These are phyloP conservation scores for Rutidosis leptorrhynchoides DNA, from an alignment of 129 eudicot genomes.

Conservation along the genomic window DNA sequence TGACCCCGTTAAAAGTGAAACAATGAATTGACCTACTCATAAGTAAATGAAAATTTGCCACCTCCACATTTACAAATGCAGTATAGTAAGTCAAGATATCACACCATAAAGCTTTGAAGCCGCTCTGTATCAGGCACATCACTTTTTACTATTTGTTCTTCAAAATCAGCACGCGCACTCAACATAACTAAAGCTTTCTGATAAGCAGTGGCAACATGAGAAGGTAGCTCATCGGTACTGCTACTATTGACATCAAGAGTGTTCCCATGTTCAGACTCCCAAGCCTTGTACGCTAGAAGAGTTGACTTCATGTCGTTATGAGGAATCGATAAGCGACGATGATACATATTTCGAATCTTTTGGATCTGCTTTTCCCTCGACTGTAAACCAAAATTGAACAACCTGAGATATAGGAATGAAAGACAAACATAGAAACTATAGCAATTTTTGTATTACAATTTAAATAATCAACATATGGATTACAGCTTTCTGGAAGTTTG, in stretches of 20 bases:
- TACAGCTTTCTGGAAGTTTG: not conserved
- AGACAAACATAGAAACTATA: slow-evolving; percentile 19
- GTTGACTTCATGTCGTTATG: slow-evolving; percentile 46
- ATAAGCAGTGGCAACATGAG: slow-evolving; percentile 66
- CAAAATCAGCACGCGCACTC: slow-evolving; percentile 61
- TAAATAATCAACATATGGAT: not conserved
- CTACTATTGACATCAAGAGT: slow-evolving; percentile 38
- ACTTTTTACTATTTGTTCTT: slow-evolving; percentile 51
- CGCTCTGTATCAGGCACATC: slow-evolving; percentile 62
- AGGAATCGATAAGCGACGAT: slow-evolving; percentile 79
- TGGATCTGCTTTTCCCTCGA: slow-evolving; percentile 74
- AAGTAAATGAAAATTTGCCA: not conserved
- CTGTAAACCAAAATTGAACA: slow-evolving; percentile 42
- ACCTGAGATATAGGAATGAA: slow-evolving; percentile 27
- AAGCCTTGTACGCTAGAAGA: slow-evolving; percentile 64
- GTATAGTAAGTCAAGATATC: slow-evolving; percentile 4
- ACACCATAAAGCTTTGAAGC: slow-evolving; percentile 76
- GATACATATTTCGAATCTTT: slow-evolving; percentile 65
- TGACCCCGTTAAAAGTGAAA: not conserved
- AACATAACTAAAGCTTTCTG: slow-evolving; percentile 81
- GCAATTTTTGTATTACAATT: slow-evolving; percentile 5
- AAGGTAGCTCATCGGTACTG: slow-evolving; percentile 54
- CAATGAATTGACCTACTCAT: not conserved
- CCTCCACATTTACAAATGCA: slow-evolving; percentile 5
- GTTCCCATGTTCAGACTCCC: slow-evolving; percentile 74